Percentiles rank a stretch among this genome's conserved stretches.
phyloP scores from a whole-genome alignment of 352 stramenopile genomes.

The Pythium rishiriense region DNA sequence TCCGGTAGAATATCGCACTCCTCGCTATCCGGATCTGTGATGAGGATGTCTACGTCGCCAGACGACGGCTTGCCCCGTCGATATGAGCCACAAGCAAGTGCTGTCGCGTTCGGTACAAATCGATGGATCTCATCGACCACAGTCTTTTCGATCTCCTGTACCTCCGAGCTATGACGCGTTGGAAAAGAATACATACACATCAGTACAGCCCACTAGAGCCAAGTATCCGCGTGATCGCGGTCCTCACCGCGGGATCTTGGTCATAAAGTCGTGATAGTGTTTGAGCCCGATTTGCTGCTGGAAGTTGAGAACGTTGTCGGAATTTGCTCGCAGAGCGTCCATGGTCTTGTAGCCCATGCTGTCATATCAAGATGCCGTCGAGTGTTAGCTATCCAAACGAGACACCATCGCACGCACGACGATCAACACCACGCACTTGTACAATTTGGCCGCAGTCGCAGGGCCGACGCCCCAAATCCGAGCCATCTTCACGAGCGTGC shows the following conservation, averaged over 20 bases:
- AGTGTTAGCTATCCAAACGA: no score
- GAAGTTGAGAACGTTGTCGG: slow-evolving; percentile 39
- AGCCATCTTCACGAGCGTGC: slow-evolving; percentile 59
- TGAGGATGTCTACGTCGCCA: slow-evolving; percentile 79
- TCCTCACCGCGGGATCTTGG: slow-evolving; percentile 64
- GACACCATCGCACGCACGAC: not conserved
- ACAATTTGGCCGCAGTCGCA: slow-evolving; percentile 72
- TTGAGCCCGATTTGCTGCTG: slow-evolving; percentile 83
- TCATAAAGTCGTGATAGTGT: slow-evolving; percentile 78
- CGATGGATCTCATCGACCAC: slow-evolving; percentile 71
- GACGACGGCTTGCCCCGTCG: slow-evolving; percentile 68
- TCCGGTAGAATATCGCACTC: slow-evolving; percentile 68
- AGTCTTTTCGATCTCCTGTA: slow-evolving; percentile 68
- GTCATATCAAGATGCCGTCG: not conserved
- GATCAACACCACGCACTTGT: slow-evolving; percentile 40
- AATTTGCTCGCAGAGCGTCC: slow-evolving; percentile 44
- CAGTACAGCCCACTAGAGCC: not conserved
- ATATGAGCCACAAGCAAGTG: slow-evolving; percentile 76
- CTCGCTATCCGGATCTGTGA: slow-evolving; percentile 72
- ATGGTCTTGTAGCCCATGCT: slow-evolving; percentile 68
- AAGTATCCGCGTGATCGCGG: not conserved
- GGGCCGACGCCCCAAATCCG: slow-evolving; percentile 82
- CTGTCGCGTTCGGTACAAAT: slow-evolving; percentile 60
- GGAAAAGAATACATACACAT: not conserved
- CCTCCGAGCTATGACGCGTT: slow-evolving; percentile 67